Base-by-base conservation (phyloP, 441 rosid genomes). In the Gossypium davidsonii region DNA sequence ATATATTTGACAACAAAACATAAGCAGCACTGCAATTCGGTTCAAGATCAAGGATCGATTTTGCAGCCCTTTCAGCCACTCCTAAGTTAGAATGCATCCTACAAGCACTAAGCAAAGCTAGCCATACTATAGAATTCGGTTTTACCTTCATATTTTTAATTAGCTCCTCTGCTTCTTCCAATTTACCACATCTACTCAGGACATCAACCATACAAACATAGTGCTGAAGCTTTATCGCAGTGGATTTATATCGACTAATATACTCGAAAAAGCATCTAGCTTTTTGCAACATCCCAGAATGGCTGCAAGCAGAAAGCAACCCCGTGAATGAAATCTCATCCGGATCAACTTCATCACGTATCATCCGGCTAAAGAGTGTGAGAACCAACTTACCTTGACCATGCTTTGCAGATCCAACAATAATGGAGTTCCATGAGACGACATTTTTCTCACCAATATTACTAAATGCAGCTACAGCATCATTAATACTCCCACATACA, bases 351-450 rank as follows among this genome's bases (percentile, higher is more conserved):
- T 77, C 84, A 23, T 72, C 77, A n/a, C 91, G 90, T 58, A 92
- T 72, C 96, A 92, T 90, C 77, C 76, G 88, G 72, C 76, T 61
- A 14, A 85, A 89, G 67, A 89, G 80, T 12, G 79, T 71, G 78
- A 89, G 71, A 1, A 84, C 89, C 89, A 84, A 82, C 55, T 37
- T 55, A 28, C 90, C 93, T 74, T 6, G 81, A 14, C 98, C 98
- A 71, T 92, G 94, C 64, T 87, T 91, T 10, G 94, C 87, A 55
- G 56, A 66, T 46, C 70, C 70, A 46, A 66, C 70, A 70, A 92
- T 88, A 15, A 89, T 78, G 11, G 96, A 84, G 74, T 89, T 91
- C 94, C 96, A 92, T 0, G 96, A 89, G 23, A 90, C 93, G 23
- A 70, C 76, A 71, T 87, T 88, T 79, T 84, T 90, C 64, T 70